A percentile compares a stretch with the other conserved stretches of the same genome.
These are phyloP conservation scores for Fimicolochytrium jonesii DNA, from an alignment of 192 early-diverging fungal genomes.

Conservation along the genomic window DNA sequence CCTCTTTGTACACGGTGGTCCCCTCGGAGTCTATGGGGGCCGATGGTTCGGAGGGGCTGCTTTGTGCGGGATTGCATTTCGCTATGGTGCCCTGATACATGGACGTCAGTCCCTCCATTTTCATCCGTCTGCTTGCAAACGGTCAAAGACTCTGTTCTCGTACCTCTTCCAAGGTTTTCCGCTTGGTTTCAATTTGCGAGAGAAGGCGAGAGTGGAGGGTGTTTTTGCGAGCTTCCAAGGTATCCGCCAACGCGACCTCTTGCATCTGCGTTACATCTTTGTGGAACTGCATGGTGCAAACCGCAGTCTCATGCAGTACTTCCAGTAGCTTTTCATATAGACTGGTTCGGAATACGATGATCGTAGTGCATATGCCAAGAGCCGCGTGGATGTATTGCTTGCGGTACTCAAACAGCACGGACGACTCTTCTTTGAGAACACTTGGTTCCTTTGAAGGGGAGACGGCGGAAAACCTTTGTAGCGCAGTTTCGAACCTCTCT, in stretches of 20 bases:
- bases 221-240: neutral
- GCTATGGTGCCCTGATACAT: neutral
- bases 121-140: neutral
- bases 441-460: constrained; percentile 64
- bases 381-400: constrained; percentile 57
- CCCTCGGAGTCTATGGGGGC: neutral
- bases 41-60: neutral
- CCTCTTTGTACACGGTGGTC: neutral
- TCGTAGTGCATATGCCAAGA: constrained; percentile 50
- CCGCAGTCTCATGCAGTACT: constrained; percentile 8
- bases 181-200: neutral
- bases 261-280: neutral
- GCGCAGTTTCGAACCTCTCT: constrained; percentile 60
- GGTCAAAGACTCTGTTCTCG: neutral
- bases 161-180: constrained; percentile 14
- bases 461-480: constrained; percentile 52
- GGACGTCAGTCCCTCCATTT: neutral
- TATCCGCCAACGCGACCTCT: neutral
- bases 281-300: constrained; percentile 12
- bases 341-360: constrained; percentile 53
- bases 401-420: constrained; percentile 57
- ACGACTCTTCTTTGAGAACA: constrained; percentile 50
- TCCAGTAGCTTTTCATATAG: constrained; percentile 50
- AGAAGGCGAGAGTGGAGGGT: neutral
- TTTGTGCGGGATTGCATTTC: constrained; percentile 7